A percentile compares a stretch with the other conserved stretches of the same genome.
Evolutionary conservation across 345 rosid species (phyloP).

Genomic region (Eucalyptus tenuipes): DNA sequence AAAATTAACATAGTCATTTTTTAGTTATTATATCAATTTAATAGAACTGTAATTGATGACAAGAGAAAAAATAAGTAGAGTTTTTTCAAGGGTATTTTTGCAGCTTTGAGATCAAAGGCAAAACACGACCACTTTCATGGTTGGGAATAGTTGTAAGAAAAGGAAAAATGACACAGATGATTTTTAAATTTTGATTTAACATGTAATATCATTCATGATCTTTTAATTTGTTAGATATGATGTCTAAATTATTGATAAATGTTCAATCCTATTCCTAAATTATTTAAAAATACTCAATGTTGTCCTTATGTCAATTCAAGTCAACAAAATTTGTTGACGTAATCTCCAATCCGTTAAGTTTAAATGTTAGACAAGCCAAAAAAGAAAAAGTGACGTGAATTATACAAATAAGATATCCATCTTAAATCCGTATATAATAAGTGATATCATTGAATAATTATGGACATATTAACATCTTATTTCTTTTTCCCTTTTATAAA

Average conservation of each 20-base stretch:
- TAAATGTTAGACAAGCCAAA: neutral
- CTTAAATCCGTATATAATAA: neutral
- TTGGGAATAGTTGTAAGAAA: rapidly evolving
- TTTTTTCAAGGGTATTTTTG: neutral
- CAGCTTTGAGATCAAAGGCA: neutral
- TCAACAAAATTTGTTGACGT: neutral
- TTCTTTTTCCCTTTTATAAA: neutral
- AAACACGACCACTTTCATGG: neutral
- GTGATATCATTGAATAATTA: neutral
- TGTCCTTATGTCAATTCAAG: neutral
- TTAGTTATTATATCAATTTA: neutral
- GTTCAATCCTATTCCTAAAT: no score
- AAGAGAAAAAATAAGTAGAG: neutral
- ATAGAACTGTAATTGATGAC: neutral
- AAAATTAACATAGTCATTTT: neutral
- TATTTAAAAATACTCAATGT: neutral
- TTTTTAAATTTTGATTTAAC: neutral
- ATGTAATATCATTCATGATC: rapidly evolving
- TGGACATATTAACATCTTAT: rapidly evolving
- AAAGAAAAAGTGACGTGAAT: neutral
- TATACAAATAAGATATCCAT: neutral
- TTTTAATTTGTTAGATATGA: neutral
- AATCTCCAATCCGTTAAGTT: neutral
- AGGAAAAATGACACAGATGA: neutral
- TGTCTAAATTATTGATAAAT: no score